Conservation (phyloP, 805 yeast species). For the Metschnikowia shivogae region DNA sequence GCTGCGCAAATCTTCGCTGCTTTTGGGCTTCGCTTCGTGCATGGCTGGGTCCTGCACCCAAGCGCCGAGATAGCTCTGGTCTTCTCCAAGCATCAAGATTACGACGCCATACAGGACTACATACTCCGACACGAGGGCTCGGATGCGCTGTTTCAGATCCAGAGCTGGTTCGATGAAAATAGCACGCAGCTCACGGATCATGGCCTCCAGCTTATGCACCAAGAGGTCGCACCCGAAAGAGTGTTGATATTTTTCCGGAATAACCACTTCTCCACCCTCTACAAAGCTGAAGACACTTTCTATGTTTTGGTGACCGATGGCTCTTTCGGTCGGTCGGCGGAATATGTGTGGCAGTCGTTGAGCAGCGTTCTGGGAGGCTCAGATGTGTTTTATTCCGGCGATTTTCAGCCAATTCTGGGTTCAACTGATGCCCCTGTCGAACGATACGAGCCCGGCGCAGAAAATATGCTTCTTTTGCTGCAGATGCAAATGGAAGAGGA, state of each 20-base stretch:
- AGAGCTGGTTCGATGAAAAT: conserved; percentile 49
- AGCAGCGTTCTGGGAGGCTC: conserved; percentile 61
- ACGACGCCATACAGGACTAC: conserved; percentile 57
- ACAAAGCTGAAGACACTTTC: conserved; percentile 46
- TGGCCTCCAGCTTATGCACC: conserved; percentile 53
- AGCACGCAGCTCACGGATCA: conserved; percentile 70
- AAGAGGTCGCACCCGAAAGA: conserved; percentile 46
- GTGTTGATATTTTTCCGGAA: conserved; percentile 79
- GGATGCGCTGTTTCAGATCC: conserved; percentile 18
- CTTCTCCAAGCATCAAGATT: conserved; percentile 26
- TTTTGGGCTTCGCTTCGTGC: conserved; percentile 61
- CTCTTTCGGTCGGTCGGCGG: conserved; percentile 45
- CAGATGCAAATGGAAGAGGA: conserved; percentile 59
- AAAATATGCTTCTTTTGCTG: conserved; percentile 31
- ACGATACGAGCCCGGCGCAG: conserved; percentile 4
- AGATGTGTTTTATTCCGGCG: conserved; percentile 68
- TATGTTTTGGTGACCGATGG: conserved; percentile 71
- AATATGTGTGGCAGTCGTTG: conserved; percentile 77
- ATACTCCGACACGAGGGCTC: conserved; percentile 29
- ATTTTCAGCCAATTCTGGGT: conserved; percentile 47
- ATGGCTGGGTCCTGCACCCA: conserved; percentile 67
- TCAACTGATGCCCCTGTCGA: conserved; percentile 10
- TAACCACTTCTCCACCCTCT: conserved; percentile 79
- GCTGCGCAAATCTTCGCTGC: conserved; percentile 55
- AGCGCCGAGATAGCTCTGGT: conserved; percentile 2